These are phyloP conservation scores for Schizochytrium sp. DNA, from an alignment of 108 stramenopile genomes.

Conservation along the genomic window DNA sequence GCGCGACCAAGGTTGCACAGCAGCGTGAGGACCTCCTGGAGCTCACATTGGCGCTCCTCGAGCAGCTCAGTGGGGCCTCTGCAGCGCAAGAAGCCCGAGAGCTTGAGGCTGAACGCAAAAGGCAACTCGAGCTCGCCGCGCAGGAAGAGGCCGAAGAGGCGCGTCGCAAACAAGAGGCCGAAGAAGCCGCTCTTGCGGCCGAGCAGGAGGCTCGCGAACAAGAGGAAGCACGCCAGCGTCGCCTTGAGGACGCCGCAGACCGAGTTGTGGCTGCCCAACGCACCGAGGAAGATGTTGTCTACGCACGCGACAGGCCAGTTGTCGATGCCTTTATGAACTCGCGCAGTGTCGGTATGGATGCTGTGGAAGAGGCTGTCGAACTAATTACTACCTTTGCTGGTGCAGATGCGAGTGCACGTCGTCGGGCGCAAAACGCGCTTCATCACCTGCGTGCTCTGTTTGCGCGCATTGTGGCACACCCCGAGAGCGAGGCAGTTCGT, in stretches of 20 bases:
- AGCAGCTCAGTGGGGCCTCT: not conserved
- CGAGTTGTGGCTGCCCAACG: not conserved
- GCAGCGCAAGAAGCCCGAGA: not conserved
- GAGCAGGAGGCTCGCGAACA: not conserved
- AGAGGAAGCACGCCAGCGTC: not conserved
- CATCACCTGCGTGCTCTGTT: not conserved
- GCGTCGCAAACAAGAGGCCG: not conserved
- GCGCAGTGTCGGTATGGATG: not conserved
- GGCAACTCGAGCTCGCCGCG: not conserved
- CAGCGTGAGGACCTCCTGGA: not conserved
- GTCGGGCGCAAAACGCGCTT: not conserved
- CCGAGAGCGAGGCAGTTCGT: not conserved
- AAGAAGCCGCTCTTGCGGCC: not conserved
- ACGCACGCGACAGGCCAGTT: not conserved
- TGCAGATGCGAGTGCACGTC: not conserved
- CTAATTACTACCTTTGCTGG: not conserved
- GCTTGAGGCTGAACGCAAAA: not conserved
- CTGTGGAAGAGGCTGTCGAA: not conserved
- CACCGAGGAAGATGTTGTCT: slow-evolving; percentile 4
- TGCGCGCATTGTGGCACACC: not conserved
- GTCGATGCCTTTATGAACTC: not conserved
- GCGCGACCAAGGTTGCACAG: not conserved
- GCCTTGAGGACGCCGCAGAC: not conserved
- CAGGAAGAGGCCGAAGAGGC: not conserved
- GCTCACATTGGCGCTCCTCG: not conserved